Conservation (phyloP, 768 basidiomycete species). For the Collybia mongolica region DNA sequence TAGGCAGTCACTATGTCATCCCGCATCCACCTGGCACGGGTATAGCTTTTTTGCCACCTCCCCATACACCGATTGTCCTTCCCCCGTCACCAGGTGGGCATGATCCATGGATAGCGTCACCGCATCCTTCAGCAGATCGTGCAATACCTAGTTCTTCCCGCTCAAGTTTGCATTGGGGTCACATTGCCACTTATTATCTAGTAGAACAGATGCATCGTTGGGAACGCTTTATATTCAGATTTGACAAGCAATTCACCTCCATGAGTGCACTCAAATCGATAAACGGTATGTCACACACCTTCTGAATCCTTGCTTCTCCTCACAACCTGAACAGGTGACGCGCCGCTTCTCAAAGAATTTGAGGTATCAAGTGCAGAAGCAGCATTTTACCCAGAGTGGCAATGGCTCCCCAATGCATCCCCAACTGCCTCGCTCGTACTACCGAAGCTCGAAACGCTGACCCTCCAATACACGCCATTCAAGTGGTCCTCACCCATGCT, state of each 20-base stretch:
- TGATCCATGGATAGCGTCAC: slow-evolving; percentile 36
- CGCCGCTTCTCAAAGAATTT: slow-evolving; percentile 73
- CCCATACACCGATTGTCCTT: slow-evolving; percentile 43
- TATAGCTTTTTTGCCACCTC: slow-evolving; percentile 26
- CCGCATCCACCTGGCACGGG: slow-evolving; percentile 27
- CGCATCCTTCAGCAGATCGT: slow-evolving; percentile 21
- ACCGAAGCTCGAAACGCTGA: slow-evolving; percentile 53
- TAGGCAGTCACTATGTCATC: slow-evolving; percentile 34
- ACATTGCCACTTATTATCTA: slow-evolving; percentile 77
- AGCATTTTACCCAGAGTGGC: slow-evolving; percentile 64
- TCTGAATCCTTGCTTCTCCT: slow-evolving; percentile 2
- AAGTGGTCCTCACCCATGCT: slow-evolving; percentile 78
- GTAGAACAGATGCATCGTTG: slow-evolving; percentile 81
- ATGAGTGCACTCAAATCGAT: slow-evolving; percentile 74
- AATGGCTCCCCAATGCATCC: slow-evolving; percentile 65
- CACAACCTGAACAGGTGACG: slow-evolving; percentile 48
- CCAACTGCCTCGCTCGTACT: slow-evolving; percentile 32
- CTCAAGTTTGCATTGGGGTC: slow-evolving; percentile 71
- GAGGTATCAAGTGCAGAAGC: slow-evolving; percentile 74
- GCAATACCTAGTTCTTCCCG: slow-evolving; percentile 28
- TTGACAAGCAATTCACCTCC: slow-evolving; percentile 74
- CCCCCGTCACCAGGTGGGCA: slow-evolving; percentile 42
- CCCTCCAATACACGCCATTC: slow-evolving; percentile 72
- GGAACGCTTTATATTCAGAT: slow-evolving; percentile 79
- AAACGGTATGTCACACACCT: slow-evolving; percentile 43